A percentile compares a stretch with the other conserved stretches of the same genome.
These are phyloP conservation scores for Iberis pinnata DNA, from an alignment of 345 rosid species.

Conservation along the genomic window DNA sequence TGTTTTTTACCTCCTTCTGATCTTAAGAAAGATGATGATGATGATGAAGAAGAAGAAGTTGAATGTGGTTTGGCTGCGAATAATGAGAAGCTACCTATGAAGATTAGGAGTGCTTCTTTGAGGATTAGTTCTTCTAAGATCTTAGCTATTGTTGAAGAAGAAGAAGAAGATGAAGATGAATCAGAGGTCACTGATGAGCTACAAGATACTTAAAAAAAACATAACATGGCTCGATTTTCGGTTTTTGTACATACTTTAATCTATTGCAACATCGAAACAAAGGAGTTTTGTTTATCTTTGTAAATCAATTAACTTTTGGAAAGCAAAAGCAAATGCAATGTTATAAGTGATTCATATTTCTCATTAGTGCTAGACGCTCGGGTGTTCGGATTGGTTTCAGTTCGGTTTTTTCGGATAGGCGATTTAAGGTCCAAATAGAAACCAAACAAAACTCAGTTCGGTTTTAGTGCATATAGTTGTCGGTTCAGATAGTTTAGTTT, in stretches of 20 bases:
- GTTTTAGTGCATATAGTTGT: too few relatives aligned
- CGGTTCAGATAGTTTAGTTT: too few relatives aligned
- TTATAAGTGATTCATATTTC: constrained; percentile 19
- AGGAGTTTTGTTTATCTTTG: constrained; percentile 10
- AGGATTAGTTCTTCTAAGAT: constrained; percentile 57
- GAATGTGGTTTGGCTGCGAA: constrained; percentile 29
- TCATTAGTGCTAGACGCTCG: too few relatives aligned
- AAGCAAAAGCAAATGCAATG: constrained; percentile 25
- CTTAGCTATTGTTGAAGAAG: constrained; percentile 51
- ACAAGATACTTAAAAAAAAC: constrained; percentile 27
- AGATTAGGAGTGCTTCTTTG: constrained; percentile 38
- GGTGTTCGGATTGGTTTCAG: too few relatives aligned
- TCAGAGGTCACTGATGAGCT: constrained; percentile 33
- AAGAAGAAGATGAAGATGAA: constrained; percentile 36
- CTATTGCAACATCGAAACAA: constrained; percentile 24
- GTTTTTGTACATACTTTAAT: constrained; percentile 29
- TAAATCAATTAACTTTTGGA: too few relatives aligned
- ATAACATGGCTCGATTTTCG: constrained; percentile 3
- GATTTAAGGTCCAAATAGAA: too few relatives aligned
- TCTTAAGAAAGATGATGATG: constrained; percentile 63
- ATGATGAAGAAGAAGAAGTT: constrained; percentile 45
- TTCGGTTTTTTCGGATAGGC: too few relatives aligned
- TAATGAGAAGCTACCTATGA: constrained; percentile 38
- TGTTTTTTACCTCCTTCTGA: constrained; percentile 92
- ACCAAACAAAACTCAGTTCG: too few relatives aligned